Conservation (phyloP, 352 stramenopile species). For the Pythium vanterpoolii region DNA sequence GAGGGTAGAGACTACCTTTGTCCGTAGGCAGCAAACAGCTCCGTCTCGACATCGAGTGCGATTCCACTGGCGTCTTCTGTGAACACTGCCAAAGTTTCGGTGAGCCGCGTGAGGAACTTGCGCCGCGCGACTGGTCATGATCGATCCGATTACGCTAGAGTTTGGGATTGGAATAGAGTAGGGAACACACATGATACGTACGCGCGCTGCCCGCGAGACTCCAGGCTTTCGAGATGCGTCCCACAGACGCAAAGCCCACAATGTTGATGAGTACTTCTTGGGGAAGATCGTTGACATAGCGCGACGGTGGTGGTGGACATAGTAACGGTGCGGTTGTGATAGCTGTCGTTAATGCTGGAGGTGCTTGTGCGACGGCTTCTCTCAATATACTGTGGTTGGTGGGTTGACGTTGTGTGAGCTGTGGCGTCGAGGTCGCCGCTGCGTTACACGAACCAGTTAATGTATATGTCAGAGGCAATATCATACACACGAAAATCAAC, state of each 20-base stretch:
- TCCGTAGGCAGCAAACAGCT: constrained; percentile 55
- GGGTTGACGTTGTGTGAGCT: neutral
- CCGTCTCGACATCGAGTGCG: constrained; percentile 52
- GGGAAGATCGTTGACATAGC: constrained; percentile 48
- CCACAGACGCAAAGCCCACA: constrained; percentile 64
- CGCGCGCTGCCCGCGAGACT: constrained; percentile 63
- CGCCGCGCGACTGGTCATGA: constrained; percentile 62
- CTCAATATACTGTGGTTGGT: neutral
- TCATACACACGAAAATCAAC: neutral
- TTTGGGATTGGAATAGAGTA: too few relatives aligned
- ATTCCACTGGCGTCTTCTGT: constrained; percentile 39
- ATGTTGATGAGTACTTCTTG: constrained; percentile 74
- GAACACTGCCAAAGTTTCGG: constrained; percentile 51
- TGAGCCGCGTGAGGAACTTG: constrained; percentile 54
- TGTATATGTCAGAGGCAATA: too few relatives aligned
- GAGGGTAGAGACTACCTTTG: constrained; percentile 33
- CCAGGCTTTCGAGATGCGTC: constrained; percentile 79
- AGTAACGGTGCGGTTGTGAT: neutral
- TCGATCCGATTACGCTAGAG: too few relatives aligned
- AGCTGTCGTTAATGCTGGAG: neutral
- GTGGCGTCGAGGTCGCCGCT: neutral
- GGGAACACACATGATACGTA: constrained; percentile 17
- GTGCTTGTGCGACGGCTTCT: neutral
- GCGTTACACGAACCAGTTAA: neutral
- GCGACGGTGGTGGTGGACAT: neutral